Base-by-base conservation (phyloP, 2,329 filamentous ascomycete genomes). In the Fusarium sublunatum region DNA sequence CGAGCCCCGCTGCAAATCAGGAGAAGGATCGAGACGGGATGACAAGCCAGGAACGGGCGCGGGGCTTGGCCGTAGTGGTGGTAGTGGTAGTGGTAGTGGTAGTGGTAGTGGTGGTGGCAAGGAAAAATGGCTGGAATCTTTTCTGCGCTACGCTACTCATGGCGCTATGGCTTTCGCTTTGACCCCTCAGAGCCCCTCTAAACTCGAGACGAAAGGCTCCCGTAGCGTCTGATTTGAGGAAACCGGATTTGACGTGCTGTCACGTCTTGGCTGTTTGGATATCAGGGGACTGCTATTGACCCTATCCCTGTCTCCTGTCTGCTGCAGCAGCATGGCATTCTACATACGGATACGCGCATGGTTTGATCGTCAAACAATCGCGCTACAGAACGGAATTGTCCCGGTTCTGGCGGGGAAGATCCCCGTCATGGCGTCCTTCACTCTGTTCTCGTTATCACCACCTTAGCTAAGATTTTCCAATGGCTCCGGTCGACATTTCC, bases 31-130 rank as follows among this genome's bases (percentile, higher is more conserved):
- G 51, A 36, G 38, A 8, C 45, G 31, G 35, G 35, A 29, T 5
- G 25, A 51, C 24, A 19, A 19, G 5, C 45, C 35, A 42, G 25
- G 36, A 51, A 54, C 10, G 51, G 51, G 19, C 19, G 19, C 19
- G 19, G 19, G 19, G 19, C 35, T 11, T 54, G 51, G 28, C 29
- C 13, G 13, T 19, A 3, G 19, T 19, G 26, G 36, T 50, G 38
- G 45, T 45, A 19, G 19, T n/a, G 19, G 31, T 19, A 19, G 29
- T 29, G 19, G 13, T 3, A 19, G 19, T 19, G 26, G 36, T 50
- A 31, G 45, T 19, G 19, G 19, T 19, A 19, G 29, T 29, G 19
- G 13, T 19, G 26, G 36, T 50, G 38, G 45, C 51, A 19, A 19
- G 19, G 31, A 54, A 50, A 48, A 50, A 42, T 28, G 19, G 10